A percentile compares a stretch with the other conserved stretches of the same genome.
These are phyloP conservation scores for Emmonsiellopsis sp. DNA, from an alignment of 2,329 filamentous ascomycete species.

Conservation along the genomic window DNA sequence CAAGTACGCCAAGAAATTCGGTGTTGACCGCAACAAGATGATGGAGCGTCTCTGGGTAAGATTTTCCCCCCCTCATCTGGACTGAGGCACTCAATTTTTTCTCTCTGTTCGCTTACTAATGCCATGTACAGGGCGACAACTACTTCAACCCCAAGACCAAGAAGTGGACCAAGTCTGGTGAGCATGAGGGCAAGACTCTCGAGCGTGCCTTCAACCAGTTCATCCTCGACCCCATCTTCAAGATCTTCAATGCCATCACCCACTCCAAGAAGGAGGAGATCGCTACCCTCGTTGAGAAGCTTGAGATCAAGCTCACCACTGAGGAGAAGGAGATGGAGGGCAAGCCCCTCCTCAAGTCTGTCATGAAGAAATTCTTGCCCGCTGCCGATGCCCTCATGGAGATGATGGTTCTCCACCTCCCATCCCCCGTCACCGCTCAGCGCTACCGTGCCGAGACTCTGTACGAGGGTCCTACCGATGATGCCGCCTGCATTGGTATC, in stretches of 20 bases:
- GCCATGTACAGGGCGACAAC: conserved; percentile 65
- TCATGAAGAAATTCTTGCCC: conserved; percentile 98
- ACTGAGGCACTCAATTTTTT: neutral
- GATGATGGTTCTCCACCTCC: conserved; percentile 99
- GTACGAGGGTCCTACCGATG: conserved; percentile 94
- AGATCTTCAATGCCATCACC: conserved; percentile 93
- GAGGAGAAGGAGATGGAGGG: conserved; percentile 92
- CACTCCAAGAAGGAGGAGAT: conserved; percentile 98
- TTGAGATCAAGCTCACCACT: conserved; percentile 77
- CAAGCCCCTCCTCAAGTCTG: conserved; percentile 94
- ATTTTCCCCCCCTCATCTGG: conserved; percentile 3
- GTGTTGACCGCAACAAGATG: conserved; percentile 99
- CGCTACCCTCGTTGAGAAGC: conserved; percentile 74
- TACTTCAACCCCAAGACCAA: conserved; percentile 99
- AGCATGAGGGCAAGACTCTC: conserved; percentile 74
- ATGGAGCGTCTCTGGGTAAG: conserved; percentile 98
- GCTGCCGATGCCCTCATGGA: conserved; percentile 96
- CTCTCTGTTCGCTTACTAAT: conserved; percentile 13
- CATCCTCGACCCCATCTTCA: conserved; percentile 99
- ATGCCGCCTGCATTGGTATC: conserved; percentile 90
- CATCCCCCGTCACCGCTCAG: conserved; percentile 91
- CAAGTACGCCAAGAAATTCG: conserved; percentile 99
- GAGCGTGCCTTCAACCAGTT: conserved; percentile 99
- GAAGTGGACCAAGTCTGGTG: conserved; percentile 94
- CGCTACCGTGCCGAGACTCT: conserved; percentile 97